These are phyloP conservation scores for Apiotrichum akiyoshidainum DNA, from an alignment of 1,284 basidiomycete genomes.

Conservation along the genomic window DNA sequence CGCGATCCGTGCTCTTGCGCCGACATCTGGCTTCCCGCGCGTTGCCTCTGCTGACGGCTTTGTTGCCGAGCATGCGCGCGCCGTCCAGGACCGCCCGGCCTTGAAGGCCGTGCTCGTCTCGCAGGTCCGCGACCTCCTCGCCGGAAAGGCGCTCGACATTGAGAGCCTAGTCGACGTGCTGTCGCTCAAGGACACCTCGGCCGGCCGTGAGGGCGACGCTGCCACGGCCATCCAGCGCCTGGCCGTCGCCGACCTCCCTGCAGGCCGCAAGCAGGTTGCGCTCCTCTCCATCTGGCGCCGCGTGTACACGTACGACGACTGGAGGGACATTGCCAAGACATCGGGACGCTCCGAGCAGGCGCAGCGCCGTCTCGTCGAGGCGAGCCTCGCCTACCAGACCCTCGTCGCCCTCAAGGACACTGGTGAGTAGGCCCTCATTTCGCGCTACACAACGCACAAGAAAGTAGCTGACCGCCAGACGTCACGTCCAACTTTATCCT, in stretches of 20 bases:
- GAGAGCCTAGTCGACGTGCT: constrained; percentile 57
- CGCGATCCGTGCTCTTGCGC: constrained; percentile 19
- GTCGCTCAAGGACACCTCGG: constrained; percentile 51
- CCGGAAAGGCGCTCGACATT: constrained; percentile 39
- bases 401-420: constrained; percentile 25
- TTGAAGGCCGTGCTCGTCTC: constrained; percentile 20
- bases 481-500: constrained; percentile 33
- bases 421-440: no score
- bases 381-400: constrained; percentile 38
- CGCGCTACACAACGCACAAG: no score
- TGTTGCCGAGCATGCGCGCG: constrained; percentile 16
- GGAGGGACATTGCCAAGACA: constrained; percentile 39
- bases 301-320: constrained; percentile 78
- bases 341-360: constrained; percentile 44
- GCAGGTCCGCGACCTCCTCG: constrained; percentile 16
- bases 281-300: constrained; percentile 78
- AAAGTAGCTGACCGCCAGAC: constrained; percentile 15
- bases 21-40: constrained; percentile 11
- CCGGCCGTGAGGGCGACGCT: constrained; percentile 43
- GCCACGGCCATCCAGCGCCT: constrained; percentile 53
- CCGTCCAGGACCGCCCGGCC: constrained; percentile 26
- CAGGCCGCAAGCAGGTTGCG: constrained; percentile 64
- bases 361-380: constrained; percentile 30
- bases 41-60: constrained; percentile 14
- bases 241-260: constrained; percentile 58